These are phyloP conservation scores for Candida pseudoglaebosa DNA, from an alignment of 805 yeast species.

Conservation along the genomic window DNA sequence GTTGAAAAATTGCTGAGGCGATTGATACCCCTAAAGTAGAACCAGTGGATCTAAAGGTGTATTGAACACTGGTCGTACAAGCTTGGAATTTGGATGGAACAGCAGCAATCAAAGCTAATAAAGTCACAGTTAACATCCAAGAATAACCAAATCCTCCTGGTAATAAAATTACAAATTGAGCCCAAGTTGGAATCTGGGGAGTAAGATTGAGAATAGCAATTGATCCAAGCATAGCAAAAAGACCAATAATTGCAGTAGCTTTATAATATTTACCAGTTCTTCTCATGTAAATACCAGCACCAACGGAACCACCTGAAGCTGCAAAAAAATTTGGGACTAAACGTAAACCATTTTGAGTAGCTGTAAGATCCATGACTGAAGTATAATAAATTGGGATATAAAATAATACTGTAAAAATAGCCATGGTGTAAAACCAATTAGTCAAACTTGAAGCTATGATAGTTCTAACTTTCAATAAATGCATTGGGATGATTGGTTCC, in stretches of 20 bases:
- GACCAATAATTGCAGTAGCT: constrained; percentile 40
- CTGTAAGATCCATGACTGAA: constrained; percentile 48
- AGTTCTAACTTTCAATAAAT: constrained; percentile 54
- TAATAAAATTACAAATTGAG: constrained; percentile 32
- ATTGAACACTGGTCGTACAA: constrained; percentile 83
- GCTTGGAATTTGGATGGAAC: constrained; percentile 72
- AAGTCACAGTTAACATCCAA: constrained; percentile 61
- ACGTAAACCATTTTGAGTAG: constrained; percentile 57
- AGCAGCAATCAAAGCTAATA: constrained; percentile 72
- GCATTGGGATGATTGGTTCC: constrained; percentile 68
- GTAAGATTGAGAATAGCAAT: constrained; percentile 24
- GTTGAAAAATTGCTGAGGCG: constrained; percentile 64
- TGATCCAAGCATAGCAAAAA: constrained; percentile 47
- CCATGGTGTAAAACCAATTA: constrained; percentile 70
- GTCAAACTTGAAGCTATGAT: constrained; percentile 62
- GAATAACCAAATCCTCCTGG: constrained; percentile 67
- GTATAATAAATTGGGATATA: constrained; percentile 68
- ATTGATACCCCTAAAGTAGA: constrained; percentile 78
- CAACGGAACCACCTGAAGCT: constrained; percentile 62
- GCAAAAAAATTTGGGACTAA: constrained; percentile 66
- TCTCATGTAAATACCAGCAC: constrained; percentile 64
- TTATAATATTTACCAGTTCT: constrained; percentile 60
- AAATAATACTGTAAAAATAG: constrained; percentile 57
- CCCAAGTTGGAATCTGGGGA: constrained; percentile 14
- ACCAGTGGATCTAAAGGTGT: constrained; percentile 83